Evolutionary conservation across 2,329 filamentous ascomycete species (phyloP).

Genomic region (Alternaria triticina): DNA sequence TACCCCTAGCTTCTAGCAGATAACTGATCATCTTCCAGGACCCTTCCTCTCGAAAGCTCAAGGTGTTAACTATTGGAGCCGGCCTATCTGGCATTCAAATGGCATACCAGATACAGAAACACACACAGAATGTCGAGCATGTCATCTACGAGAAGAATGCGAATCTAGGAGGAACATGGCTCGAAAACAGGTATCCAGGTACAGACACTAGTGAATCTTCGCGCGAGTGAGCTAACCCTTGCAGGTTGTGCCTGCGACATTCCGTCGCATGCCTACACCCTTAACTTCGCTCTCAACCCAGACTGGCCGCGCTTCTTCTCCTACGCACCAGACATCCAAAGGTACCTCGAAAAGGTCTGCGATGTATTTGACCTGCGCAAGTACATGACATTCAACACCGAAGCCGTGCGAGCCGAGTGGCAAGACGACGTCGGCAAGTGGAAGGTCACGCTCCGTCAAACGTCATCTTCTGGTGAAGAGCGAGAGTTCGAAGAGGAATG

Average conservation of each 20-base stretch:
- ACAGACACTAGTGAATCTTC: not conserved
- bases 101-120: slow-evolving; percentile 57
- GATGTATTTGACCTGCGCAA: slow-evolving; percentile 57
- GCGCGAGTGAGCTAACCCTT: not conserved
- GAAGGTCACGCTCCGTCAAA: slow-evolving; percentile 57
- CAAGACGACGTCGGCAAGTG: slow-evolving; percentile 57
- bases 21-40: slow-evolving; percentile 5
- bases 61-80: slow-evolving; percentile 57
- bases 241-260: slow-evolving; percentile 54
- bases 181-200: slow-evolving; percentile 52
- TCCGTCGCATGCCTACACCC: slow-evolving; percentile 55
- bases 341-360: slow-evolving; percentile 58
- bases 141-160: slow-evolving; percentile 58
- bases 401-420: slow-evolving; percentile 57
- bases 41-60: slow-evolving; percentile 44
- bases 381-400: slow-evolving; percentile 60
- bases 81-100: slow-evolving; percentile 56
- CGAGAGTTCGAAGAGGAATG: slow-evolving; percentile 53
- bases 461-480: slow-evolving; percentile 37
- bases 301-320: slow-evolving; percentile 58
- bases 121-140: slow-evolving; percentile 53
- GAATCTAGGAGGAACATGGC: slow-evolving; percentile 55
- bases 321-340: slow-evolving; percentile 55
- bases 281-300: slow-evolving; percentile 54
- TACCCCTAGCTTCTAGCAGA: not conserved